Percentiles rank a stretch among this genome's conserved stretches.
These are phyloP conservation scores for Trichosporon sp. DNA, from an alignment of 1,284 basidiomycete genomes.

Conservation along the genomic window DNA sequence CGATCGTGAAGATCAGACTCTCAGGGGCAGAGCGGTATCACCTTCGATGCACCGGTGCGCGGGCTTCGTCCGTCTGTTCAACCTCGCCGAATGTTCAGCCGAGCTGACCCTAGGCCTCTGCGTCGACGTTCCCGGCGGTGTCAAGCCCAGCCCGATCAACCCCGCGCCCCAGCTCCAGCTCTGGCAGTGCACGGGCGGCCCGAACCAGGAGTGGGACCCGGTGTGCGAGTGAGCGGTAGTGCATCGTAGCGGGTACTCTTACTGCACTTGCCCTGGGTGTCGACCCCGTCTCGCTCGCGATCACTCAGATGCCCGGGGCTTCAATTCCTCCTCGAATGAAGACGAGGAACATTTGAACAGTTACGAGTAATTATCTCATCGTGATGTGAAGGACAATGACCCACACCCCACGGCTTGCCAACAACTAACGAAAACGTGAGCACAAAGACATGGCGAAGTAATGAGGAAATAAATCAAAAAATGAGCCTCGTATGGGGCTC, in stretches of 20 bases:
- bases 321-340: no score
- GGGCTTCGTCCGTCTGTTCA: no score
- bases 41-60: no score
- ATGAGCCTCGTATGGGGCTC: conserved; percentile 18
- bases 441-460: no score
- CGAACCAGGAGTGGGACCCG: conserved; percentile 9
- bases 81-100: no score
- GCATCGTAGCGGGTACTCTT: background rate
- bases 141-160: background rate
- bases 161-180: conserved; percentile 13
- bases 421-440: no score
- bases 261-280: background rate
- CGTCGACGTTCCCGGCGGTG: conserved; percentile 16
- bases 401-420: no score
- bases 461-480: background rate
- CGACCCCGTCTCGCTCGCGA: no score
- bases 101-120: conserved; percentile 14
- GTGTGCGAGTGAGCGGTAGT: background rate
- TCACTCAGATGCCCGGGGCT: no score
- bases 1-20: background rate
- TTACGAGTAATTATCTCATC: no score
- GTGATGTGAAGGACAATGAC: no score
- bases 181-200: conserved; percentile 12
- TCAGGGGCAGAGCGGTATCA: background rate
- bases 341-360: no score